These are phyloP conservation scores for Fraxinus floribunda DNA, from an alignment of 305 asterid species.

Conservation along the genomic window DNA sequence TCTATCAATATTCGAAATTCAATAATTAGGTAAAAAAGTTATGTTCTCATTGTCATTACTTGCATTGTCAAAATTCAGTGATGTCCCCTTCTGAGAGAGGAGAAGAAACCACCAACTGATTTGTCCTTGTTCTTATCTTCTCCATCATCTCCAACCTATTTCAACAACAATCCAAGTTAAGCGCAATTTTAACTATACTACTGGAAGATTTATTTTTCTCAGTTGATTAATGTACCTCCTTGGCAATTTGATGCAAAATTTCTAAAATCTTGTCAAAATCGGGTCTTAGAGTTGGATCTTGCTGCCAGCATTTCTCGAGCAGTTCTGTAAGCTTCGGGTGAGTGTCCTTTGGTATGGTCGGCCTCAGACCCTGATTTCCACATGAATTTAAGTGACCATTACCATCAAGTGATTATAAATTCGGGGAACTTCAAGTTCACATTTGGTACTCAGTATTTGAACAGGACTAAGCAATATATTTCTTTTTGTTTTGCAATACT, in stretches of 20 bases:
- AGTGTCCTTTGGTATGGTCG: conserved; percentile 75
- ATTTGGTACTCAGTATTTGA: neutral
- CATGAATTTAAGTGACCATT: neutral
- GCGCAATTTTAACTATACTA: neutral
- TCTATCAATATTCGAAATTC: neutral
- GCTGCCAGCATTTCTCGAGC: conserved; percentile 94
- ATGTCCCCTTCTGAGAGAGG: conserved; percentile 62
- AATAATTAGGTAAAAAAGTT: neutral
- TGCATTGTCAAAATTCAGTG: conserved; percentile 24
- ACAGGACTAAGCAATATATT: neutral
- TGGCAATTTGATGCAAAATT: conserved; percentile 51
- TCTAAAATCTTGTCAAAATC: conserved; percentile 73
- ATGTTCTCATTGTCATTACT: neutral
- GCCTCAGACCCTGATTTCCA: conserved; percentile 66
- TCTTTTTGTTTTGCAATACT: neutral
- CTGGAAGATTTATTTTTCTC: neutral
- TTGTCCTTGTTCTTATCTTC: conserved; percentile 74
- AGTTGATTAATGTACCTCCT: conserved; percentile 55
- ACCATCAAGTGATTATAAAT: neutral
- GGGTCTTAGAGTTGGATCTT: conserved; percentile 76
- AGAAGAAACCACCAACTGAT: conserved; percentile 69
- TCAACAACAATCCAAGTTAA: conserved; percentile 9
- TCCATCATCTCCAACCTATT: conserved; percentile 69
- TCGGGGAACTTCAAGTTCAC: neutral
- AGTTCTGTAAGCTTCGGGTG: conserved; percentile 74